These are phyloP conservation scores for Mucuna pruriens DNA, from an alignment of 306 rosid genomes.

Conservation along the genomic window DNA sequence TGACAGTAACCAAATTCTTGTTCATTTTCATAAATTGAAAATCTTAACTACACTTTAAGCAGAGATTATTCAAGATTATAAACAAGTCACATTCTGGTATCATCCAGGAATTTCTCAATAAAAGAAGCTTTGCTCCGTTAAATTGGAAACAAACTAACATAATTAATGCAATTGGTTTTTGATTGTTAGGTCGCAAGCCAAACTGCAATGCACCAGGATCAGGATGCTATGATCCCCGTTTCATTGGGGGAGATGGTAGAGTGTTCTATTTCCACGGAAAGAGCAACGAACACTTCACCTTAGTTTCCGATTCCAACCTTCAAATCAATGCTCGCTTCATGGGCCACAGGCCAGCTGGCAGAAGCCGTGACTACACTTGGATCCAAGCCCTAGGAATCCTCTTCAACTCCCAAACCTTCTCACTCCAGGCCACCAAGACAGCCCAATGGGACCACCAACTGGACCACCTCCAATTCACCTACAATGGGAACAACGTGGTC, in stretches of 20 bases:
- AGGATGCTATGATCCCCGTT: slow-evolving; percentile 56
- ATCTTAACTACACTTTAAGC: no score
- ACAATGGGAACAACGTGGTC: slow-evolving; percentile 23
- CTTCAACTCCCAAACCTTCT: slow-evolving; percentile 41
- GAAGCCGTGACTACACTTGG: slow-evolving; percentile 48
- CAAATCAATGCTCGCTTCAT: slow-evolving; percentile 59
- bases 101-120: no score
- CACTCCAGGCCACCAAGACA: slow-evolving; percentile 46
- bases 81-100: no score
- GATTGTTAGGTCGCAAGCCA: slow-evolving; percentile 42
- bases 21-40: background rate
- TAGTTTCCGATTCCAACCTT: slow-evolving; percentile 48
- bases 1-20: no score
- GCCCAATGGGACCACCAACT: slow-evolving; percentile 43
- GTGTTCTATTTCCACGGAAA: slow-evolving; percentile 63
- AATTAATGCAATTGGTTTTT: background rate
- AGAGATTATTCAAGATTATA: no score
- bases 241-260: slow-evolving; percentile 57
- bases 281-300: slow-evolving; percentile 46
- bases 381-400: slow-evolving; percentile 51
- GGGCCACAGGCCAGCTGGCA: slow-evolving; percentile 44
- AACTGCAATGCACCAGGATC: slow-evolving; percentile 63
- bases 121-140: no score
- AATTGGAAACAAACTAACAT: no score
- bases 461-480: slow-evolving; percentile 40